Base-by-base conservation (phyloP, 2,329 filamentous ascomycete species). In the Pleochaeta shiraiana region DNA sequence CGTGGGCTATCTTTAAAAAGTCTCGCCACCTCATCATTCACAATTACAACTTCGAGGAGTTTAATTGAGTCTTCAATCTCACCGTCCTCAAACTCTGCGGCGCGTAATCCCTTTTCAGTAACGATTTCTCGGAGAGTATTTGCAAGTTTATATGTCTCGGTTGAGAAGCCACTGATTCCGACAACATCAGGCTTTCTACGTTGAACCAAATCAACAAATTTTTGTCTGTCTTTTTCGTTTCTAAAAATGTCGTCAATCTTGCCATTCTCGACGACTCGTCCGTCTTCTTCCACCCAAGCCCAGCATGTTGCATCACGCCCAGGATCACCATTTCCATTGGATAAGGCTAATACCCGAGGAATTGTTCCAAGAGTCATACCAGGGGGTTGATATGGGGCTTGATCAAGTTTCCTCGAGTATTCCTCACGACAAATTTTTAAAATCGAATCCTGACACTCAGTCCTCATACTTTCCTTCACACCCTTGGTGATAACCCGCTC, bases 11-110 rank as follows among this genome's bases (percentile, higher is more conserved):
- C 89, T 75, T 96, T 91, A 77, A 96, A 98, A 3, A 97, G 81
- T 55, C 93, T 84, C n/a, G 93, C 93, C 62, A 96, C 90, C 75
- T 98, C 93, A 70, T 98, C 93, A 70, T 97, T 96, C 67, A 96
- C 88, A 64, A 95, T 83, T 33, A 97, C 79, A 11, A 97, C 87
- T 66, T 97, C 92, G 33, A 98, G 79, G 12, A 83, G 83, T 71
- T 95, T 90, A 65, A 80, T 87, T 65, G 85, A 81, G 67, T 87
- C 86, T 67, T 90, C 85, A 65, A 83, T 83, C n/a, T 92, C 87
- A 1, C 79, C 77, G 68, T 95, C 88, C 33, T 59, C 53, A 70
- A 88, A 95, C n/a, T 89, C 83, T 16, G 88, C 83, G 3, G 89
- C 87, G 69, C 84, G 85, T 11, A 98, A 79, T 63, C 86, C 82